Evolutionary conservation across 2,329 filamentous ascomycete genomes (phyloP).

Genomic region (Sporothrix euskadiensis): DNA sequence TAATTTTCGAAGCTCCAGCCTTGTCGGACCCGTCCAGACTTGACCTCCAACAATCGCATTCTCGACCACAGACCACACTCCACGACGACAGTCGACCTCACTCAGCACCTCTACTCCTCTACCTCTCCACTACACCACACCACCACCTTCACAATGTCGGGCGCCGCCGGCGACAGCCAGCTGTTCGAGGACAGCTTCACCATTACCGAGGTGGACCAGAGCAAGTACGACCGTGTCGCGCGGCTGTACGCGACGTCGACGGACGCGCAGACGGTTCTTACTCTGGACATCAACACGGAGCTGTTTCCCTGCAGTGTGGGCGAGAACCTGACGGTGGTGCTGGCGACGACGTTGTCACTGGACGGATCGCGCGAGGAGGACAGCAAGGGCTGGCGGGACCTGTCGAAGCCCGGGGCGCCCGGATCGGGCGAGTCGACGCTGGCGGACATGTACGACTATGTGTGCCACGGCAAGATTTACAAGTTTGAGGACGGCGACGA

Average conservation of each 20-base stretch:
- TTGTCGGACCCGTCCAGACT: background rate
- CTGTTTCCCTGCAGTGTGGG: constrained; percentile 75
- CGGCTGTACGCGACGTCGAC: constrained; percentile 76
- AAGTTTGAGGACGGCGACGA: constrained; percentile 79
- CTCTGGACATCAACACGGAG: constrained; percentile 91
- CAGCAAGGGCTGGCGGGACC: constrained; percentile 81
- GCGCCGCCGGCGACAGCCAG: constrained; percentile 75
- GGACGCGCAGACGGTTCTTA: constrained; percentile 74
- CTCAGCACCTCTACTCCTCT: background rate
- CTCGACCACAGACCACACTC: background rate
- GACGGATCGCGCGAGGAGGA: constrained; percentile 77
- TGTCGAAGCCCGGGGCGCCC: constrained; percentile 50
- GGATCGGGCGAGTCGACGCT: constrained; percentile 54
- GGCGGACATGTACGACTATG: constrained; percentile 83
- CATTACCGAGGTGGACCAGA: constrained; percentile 73
- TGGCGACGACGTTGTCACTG: constrained; percentile 82
- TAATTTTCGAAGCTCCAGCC: constrained; percentile 26
- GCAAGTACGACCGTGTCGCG: constrained; percentile 93
- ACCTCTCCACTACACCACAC: background rate
- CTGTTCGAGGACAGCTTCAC: constrained; percentile 93
- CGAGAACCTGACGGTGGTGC: constrained; percentile 75
- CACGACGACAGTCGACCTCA: background rate
- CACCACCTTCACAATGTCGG: constrained; percentile 43
- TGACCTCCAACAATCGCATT: background rate
- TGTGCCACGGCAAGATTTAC: constrained; percentile 86